Percentiles rank a stretch among this genome's conserved stretches.
These are phyloP conservation scores for Jacaranda mimosifolia DNA, from an alignment of 257 asterid genomes.

Conservation along the genomic window DNA sequence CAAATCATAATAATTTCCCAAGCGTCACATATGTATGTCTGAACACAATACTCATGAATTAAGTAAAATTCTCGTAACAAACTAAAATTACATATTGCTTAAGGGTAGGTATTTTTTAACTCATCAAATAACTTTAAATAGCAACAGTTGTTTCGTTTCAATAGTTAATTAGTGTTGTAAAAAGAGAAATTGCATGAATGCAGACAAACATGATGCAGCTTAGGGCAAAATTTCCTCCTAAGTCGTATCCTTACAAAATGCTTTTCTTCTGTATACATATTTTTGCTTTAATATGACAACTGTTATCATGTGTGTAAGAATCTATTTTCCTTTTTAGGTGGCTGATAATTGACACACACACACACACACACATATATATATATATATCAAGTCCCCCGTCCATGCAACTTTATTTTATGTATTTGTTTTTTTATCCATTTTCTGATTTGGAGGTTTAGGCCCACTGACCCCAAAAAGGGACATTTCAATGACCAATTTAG, in stretches of 20 bases:
- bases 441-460: conserved; percentile 8
- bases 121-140: too few relatives aligned
- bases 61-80: too few relatives aligned
- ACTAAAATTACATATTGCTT: too few relatives aligned
- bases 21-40: neutral
- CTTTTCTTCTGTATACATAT: neutral
- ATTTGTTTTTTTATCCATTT: conserved; percentile 15
- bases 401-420: conserved; percentile 31
- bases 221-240: neutral
- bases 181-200: too few relatives aligned
- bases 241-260: neutral
- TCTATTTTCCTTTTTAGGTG: neutral
- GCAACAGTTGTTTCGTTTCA: too few relatives aligned
- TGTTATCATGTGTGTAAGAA: neutral
- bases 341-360: neutral
- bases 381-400: conserved; percentile 1
- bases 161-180: too few relatives aligned
- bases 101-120: too few relatives aligned
- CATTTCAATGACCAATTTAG: conserved; percentile 25
- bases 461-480: conserved; percentile 26
- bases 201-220: neutral
- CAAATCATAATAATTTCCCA: neutral
- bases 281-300: neutral
- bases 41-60: neutral
- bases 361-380: too few relatives aligned